Evolutionary conservation across 306 rosid genomes (phyloP), one percentile per base, ranked within the genome.

Genomic region (Corylus avellana): DNA sequence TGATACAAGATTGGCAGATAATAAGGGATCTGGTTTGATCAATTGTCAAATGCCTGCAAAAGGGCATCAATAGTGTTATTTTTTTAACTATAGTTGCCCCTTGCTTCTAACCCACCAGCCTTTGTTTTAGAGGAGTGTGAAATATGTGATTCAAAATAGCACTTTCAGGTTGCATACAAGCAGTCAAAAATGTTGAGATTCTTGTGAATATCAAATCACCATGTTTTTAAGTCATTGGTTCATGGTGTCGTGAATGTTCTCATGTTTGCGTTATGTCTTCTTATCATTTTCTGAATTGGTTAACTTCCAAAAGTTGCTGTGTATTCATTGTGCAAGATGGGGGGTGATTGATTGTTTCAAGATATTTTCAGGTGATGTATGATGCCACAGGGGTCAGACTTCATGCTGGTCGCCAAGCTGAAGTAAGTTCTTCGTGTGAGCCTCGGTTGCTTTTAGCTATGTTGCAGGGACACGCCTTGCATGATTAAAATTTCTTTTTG

Each of bases 341-440:
- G 73, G 46, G 20, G 75, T 81, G 72, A 46, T 84, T 73, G 63
- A 14, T 42, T 47, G 32, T 56, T 77, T 47, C 73, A 39, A 22
- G 17, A 78, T 67, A 4, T 75, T 80, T 85, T 68, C 86, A 92
- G 97, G 98, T 94, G 54, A 94, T 94, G 98, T 94, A 92, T 80
- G 98, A 94, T 87, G 97, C 98, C 69, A 54, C 98, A 2, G 98
- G 98, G 53, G 97, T 95, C 72, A 91, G 98, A 85, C 96, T 91
- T 81, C 98, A 95, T 84, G 98, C 98, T 3, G 94, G 98, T 81
- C 95, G 90, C 20, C 98, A 95, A 78, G 98, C 98, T 29, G 98
- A 91, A 88, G 98, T 95, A 86, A 88, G 86, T 76, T 81, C 69
- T 32, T 48, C n/a, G 25, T 50, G 51, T 75, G 72, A 50, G 53